Evolutionary conservation across 306 rosid species (phyloP), one percentile per base, ranked within the genome.

Genomic region (Astragalus glycyphyllos): DNA sequence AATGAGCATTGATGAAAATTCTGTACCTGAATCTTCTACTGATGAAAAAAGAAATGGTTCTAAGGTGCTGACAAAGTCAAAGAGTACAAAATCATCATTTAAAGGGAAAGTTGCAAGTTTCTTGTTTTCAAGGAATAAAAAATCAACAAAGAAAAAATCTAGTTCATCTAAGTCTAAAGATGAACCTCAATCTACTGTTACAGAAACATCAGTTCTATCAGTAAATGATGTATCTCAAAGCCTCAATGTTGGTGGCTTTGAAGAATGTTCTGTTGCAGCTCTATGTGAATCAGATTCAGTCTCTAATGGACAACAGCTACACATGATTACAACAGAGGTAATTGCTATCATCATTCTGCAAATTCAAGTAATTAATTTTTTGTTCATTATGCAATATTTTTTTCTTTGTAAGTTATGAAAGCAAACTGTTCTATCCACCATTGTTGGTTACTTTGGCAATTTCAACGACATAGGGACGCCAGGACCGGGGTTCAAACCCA

Each of bases 71-170:
- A 65, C 53, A 29, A 89, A 83, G 75, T 75, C 89, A 51, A 95
- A 87, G 89, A 85, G 92, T 79, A 56, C 26, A 50, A 87, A 78
- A 78, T 84, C 92, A 72, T 91, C 92, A 16, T 70, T 91, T 61
- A 95, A 78, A 84, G 99, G 97, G 85, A 95, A 86, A 76, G 90
- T 94, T 71, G 71, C 92, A 2, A 87, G 92, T 84, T 86, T 94
- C 73, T 89, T 94, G 75, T 95, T 86, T 90, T 86, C 91, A 12
- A 89, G 83, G 83, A 85, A 72, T 79, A 89, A 86, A 87, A 95
- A 90, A 79, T 79, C 79, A 49, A 85, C 69, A 73, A 89, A 81
- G 84, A 85, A 84, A 78, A 95, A 88, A 82, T 58, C 80, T 17
- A 77, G 78, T 60, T 7, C 79, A 55, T 66, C 86, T 76, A 77